Conservation (phyloP, 768 basidiomycete species). For the Cystobasidium tubakii region DNA sequence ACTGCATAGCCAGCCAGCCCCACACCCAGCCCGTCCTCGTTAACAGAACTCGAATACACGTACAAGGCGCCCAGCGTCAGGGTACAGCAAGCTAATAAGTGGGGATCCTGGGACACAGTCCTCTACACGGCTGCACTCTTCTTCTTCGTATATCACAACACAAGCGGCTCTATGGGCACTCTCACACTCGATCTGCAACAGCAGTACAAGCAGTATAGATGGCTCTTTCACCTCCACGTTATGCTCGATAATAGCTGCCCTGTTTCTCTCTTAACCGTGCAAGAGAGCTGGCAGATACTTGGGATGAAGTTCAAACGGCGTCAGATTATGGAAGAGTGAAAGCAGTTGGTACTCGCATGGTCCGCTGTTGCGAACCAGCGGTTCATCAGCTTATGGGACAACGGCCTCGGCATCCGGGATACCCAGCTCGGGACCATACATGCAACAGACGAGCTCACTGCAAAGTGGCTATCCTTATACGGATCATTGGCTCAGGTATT, state of each 20-base stretch:
- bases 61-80: too few species aligned
- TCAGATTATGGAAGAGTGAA: too few species aligned
- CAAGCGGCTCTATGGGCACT: conserved; percentile 59
- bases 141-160: conserved; percentile 70
- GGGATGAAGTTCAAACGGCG: too few species aligned
- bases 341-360: background rate
- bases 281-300: conserved; percentile 40
- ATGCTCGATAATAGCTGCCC: conserved; percentile 36
- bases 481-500: too few species aligned
- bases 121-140: conserved; percentile 69
- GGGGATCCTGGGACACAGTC: conserved; percentile 49
- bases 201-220: conserved; percentile 65
- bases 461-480: too few species aligned
- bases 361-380: background rate
- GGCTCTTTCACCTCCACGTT: conserved; percentile 80
- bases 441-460: background rate
- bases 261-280: conserved; percentile 14
- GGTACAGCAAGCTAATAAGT: background rate
- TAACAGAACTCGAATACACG: too few species aligned
- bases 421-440: conserved; percentile 29
- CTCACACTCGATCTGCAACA: conserved; percentile 65
- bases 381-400: background rate
- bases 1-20: too few species aligned
- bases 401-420: too few species aligned
- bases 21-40: too few species aligned